phyloP scores from a whole-genome alignment of 176 grass and related monocot species.

The Eremochloa ophiuroides region DNA sequence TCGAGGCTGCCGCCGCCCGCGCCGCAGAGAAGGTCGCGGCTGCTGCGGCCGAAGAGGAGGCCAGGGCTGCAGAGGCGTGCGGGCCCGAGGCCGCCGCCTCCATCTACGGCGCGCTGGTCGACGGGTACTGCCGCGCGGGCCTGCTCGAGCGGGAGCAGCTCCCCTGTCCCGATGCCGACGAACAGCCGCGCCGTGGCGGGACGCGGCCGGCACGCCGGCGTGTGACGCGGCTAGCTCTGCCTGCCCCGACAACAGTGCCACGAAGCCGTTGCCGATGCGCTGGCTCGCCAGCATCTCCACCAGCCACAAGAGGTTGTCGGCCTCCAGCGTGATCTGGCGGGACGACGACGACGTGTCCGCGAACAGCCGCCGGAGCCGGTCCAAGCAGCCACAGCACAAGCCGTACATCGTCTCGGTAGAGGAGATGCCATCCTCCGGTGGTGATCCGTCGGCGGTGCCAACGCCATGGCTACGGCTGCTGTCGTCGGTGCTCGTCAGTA shows the following conservation, averaged over 20 bases:
- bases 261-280: slow-evolving; percentile 54
- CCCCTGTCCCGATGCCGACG: slow-evolving; percentile 75
- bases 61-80: too few relatives aligned
- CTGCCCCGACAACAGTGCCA: slow-evolving; percentile 53
- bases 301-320: slow-evolving; percentile 86
- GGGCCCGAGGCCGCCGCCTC: slow-evolving; percentile 45
- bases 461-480: slow-evolving; percentile 2
- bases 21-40: too few relatives aligned
- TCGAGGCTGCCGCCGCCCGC: too few relatives aligned
- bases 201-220: slow-evolving; percentile 36
- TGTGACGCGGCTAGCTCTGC: slow-evolving; percentile 62
- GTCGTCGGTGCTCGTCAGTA: slow-evolving; percentile 48
- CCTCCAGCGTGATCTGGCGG: slow-evolving; percentile 50
- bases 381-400: slow-evolving; percentile 57
- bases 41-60: too few relatives aligned
- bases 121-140: slow-evolving; percentile 56
- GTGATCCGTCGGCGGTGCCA: slow-evolving; percentile 25
- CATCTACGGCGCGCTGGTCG: slow-evolving; percentile 53
- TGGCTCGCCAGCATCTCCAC: slow-evolving; percentile 65
- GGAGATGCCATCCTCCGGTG: slow-evolving; percentile 39
- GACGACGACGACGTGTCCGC: slow-evolving; percentile 35
- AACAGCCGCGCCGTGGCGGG: slow-evolving; percentile 71
- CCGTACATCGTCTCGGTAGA: slow-evolving; percentile 40
- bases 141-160: slow-evolving; percentile 69
- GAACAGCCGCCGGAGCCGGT: slow-evolving; percentile 44